These are phyloP conservation scores for Fusarium pseudoanthophilum DNA, from an alignment of 2,329 filamentous ascomycete species.

Conservation along the genomic window DNA sequence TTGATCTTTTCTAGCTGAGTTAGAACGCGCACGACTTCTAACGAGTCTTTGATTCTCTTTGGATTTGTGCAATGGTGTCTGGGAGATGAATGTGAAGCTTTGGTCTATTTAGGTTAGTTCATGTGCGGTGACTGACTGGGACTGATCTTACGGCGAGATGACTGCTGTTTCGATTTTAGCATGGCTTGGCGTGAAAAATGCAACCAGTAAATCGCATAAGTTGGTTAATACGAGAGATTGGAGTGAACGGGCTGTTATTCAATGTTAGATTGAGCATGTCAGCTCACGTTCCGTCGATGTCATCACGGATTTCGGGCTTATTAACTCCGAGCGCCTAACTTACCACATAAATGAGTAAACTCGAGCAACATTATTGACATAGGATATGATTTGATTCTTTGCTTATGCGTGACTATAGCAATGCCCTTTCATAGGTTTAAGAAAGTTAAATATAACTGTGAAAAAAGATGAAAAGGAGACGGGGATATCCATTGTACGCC, in stretches of 20 bases:
- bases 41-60: constrained; percentile 1
- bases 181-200: background rate
- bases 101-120: background rate
- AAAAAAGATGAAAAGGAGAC: background rate
- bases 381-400: too few relatives aligned
- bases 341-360: accelerated
- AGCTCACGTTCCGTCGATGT: background rate
- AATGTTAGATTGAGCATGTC: background rate
- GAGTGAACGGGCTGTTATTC: background rate
- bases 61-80: background rate
- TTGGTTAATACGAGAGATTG: accelerated
- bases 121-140: accelerated
- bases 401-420: background rate
- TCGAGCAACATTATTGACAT: background rate
- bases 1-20: background rate
- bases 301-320: background rate
- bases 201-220: accelerated
- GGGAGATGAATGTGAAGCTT: constrained; percentile 20
- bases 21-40: constrained; percentile 18
- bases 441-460: accelerated
- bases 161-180: background rate
- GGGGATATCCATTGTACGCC: background rate
- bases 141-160: background rate
- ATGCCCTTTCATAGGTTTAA: accelerated
- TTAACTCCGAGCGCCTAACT: constrained; percentile 1